A percentile compares a stretch with the other conserved stretches of the same genome.
These are phyloP conservation scores for Pisolithus microcarpus DNA, from an alignment of 768 basidiomycete genomes.

Conservation along the genomic window DNA sequence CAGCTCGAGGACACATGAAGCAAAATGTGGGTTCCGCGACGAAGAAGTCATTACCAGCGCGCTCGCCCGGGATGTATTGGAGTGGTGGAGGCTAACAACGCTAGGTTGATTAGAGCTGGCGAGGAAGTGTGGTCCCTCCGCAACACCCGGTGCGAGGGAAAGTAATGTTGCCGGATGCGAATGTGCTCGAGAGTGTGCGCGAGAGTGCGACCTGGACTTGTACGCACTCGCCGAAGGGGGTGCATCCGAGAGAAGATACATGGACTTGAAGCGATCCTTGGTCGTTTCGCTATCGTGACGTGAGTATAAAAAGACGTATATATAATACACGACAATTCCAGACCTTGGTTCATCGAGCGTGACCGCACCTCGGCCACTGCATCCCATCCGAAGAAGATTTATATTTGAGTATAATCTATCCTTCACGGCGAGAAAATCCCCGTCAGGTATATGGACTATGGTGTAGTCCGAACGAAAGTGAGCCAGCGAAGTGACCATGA, in stretches of 20 bases:
- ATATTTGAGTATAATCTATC: constrained; percentile 77
- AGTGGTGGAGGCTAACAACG: constrained; percentile 9
- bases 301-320: constrained; percentile 4
- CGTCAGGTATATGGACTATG: constrained; percentile 71
- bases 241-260: constrained; percentile 52
- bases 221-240: constrained; percentile 15
- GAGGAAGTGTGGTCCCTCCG: constrained; percentile 19
- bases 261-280: constrained; percentile 70
- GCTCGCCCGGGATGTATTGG: constrained; percentile 12
- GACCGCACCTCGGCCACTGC: constrained; percentile 69
- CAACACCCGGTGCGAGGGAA: constrained; percentile 18
- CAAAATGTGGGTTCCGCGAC: constrained; percentile 40
- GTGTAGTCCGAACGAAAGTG: constrained; percentile 86
- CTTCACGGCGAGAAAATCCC: constrained; percentile 50
- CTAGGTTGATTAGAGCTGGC: constrained; percentile 16
- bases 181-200: constrained; percentile 22
- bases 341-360: constrained; percentile 73
- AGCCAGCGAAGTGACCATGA: constrained; percentile 80
- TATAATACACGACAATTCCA: constrained; percentile 8
- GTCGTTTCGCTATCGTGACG: constrained; percentile 54
- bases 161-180: constrained; percentile 22
- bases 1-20: constrained; percentile 63
- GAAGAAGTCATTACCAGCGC: constrained; percentile 3
- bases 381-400: constrained; percentile 77
- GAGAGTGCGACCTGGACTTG: constrained; percentile 25